phyloP scores from a whole-genome alignment of 208 protist genomes.

The Leishmania lainsoni region DNA sequence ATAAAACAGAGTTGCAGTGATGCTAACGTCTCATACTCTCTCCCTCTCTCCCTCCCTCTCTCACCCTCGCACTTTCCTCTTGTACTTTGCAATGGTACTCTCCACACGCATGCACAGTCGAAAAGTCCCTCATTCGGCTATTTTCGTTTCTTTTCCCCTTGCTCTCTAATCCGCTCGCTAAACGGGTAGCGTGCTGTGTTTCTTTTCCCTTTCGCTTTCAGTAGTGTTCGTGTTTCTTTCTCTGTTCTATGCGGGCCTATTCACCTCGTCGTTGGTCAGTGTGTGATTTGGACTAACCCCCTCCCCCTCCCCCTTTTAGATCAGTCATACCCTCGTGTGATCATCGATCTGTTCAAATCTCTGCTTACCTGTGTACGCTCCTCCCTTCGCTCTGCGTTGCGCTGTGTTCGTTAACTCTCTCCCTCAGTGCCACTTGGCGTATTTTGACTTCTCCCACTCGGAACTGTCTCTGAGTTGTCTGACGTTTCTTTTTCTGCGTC shows the following conservation, averaged over 20 bases:
- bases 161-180: background rate
- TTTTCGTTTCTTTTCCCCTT: background rate
- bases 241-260: background rate
- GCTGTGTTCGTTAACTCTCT: background rate
- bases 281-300: background rate
- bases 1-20: background rate
- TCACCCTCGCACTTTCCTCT: background rate
- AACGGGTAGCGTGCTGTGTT: background rate
- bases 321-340: background rate
- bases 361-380: conserved; percentile 12
- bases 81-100: background rate
- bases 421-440: background rate
- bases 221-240: background rate
- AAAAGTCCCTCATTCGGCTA: background rate
- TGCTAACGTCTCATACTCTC: background rate
- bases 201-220: conserved; percentile 1
- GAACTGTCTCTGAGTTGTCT: background rate
- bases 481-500: background rate
- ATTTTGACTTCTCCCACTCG: background rate
- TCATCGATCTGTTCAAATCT: background rate
- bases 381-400: background rate
- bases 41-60: background rate
- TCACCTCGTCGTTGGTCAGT: background rate
- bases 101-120: background rate
- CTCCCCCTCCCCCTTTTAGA: background rate